Evolutionary conservation across 2,329 filamentous ascomycete species (phyloP).

Genomic region (Grosmannia huntii): DNA sequence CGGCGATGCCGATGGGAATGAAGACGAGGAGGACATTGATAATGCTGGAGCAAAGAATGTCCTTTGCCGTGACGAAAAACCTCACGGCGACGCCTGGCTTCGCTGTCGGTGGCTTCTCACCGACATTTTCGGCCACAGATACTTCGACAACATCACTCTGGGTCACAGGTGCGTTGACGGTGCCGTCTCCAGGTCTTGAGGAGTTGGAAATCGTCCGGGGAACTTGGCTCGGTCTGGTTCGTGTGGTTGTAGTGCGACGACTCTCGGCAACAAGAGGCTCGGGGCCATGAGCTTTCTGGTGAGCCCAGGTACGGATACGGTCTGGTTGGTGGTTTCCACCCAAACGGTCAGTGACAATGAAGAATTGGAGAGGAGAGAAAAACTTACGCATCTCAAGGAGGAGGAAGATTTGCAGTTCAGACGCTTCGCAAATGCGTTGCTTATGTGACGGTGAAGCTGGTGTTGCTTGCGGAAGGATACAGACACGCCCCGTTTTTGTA

Average conservation of each 20-base stretch:
- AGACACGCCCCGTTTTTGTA: background rate
- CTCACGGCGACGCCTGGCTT: conserved; percentile 12
- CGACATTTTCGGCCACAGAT: background rate
- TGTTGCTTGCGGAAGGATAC: background rate
- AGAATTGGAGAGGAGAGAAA: background rate
- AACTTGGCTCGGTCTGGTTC: background rate
- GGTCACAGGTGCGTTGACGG: background rate
- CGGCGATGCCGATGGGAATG: conserved; percentile 54
- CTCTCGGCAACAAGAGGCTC: conserved; percentile 9
- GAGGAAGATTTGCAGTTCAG: background rate
- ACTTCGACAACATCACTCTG: background rate
- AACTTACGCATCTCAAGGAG: background rate
- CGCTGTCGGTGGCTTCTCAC: conserved; percentile 4
- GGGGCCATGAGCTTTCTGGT: conserved; percentile 17
- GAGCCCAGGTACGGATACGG: conserved; percentile 18
- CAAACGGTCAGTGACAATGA: background rate
- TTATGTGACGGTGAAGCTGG: background rate
- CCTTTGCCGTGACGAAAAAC: conserved; percentile 34
- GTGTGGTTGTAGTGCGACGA: background rate
- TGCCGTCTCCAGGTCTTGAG: background rate
- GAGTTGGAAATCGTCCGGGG: background rate
- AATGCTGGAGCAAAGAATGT: conserved; percentile 47
- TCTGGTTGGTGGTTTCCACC: conserved; percentile 8
- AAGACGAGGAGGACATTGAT: conserved; percentile 56
- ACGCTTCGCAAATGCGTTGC: conserved; percentile 2